Base-by-base conservation (phyloP, 1,284 basidiomycete species). In the Rhodofomes roseus region DNA sequence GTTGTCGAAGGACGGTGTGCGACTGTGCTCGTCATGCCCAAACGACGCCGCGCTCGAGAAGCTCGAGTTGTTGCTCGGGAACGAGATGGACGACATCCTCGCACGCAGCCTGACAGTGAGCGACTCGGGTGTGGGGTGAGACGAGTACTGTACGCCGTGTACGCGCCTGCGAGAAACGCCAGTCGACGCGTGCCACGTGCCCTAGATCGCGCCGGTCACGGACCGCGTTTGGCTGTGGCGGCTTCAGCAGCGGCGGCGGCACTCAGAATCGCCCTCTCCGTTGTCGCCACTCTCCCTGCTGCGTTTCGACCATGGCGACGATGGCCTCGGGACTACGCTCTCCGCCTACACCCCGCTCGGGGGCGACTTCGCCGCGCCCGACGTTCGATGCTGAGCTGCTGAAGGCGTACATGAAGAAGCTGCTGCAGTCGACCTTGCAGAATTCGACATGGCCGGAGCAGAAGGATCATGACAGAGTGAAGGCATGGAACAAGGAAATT, bases 401-500 rank as follows among this genome's bases (percentile, higher is more conserved):
- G 58, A 86, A 84, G 63, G 78, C 82, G 27, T 93, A 93, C 74
- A 88, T 90, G 74, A 92, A 89, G 79, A 88, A 87, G 70, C 81
- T 92, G 55, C 76, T 92, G 55, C 79, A 84, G 61, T 80, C 84
- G 6, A 89, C 85, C 1, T 77, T 93, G 27, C 81, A 86, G 62
- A 79, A 74, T 56, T 79, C 78, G 55, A 69, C 79, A n/a, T 92
- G 89, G 89, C 81, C 85, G 50, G 83, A 84, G 52, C 68, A 79
- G 51, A 83, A 83, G 65, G 89, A 92, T 60, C 79, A 83, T 39
- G 89, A 91, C 44, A 80, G 81, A 56, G 80, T 87, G 18, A 89
- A 84, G 71, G 78, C 72, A 9, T 90, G 88, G 87, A 90, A 90
- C 70, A 90, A 87, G 72, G 89, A 93, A 68, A 87, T 93, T 62